These are phyloP conservation scores for Kalmanozyma brasiliensis DNA, from an alignment of 1,284 basidiomycete genomes.

Conservation along the genomic window DNA sequence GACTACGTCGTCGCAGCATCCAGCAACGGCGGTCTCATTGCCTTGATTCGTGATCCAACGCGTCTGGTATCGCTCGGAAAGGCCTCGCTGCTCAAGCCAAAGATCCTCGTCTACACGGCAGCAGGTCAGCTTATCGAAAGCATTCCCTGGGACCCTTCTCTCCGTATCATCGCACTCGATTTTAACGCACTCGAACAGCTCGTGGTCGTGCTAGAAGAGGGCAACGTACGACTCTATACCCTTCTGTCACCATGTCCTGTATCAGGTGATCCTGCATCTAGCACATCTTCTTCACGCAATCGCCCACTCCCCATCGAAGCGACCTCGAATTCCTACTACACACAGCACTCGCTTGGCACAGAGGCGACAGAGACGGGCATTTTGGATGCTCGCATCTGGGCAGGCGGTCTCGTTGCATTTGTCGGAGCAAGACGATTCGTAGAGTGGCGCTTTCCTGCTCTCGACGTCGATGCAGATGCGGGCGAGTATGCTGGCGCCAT, in stretches of 20 bases:
- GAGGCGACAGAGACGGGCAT: slow-evolving; percentile 86
- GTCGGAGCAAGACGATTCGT: slow-evolving; percentile 81
- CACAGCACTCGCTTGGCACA: slow-evolving; percentile 82
- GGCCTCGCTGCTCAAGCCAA: slow-evolving; percentile 76
- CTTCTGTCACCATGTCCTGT: slow-evolving; percentile 69
- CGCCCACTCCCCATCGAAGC: slow-evolving; percentile 43
- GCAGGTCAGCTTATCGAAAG: slow-evolving; percentile 69
- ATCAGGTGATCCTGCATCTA: slow-evolving; percentile 14
- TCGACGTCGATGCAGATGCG: slow-evolving; percentile 73
- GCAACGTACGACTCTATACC: slow-evolving; percentile 88
- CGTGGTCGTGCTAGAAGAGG: slow-evolving; percentile 89
- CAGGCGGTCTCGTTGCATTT: slow-evolving; percentile 85
- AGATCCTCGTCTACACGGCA: slow-evolving; percentile 71
- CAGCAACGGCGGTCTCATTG: slow-evolving; percentile 85
- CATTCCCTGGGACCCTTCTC: slow-evolving; percentile 78
- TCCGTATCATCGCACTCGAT: slow-evolving; percentile 80
- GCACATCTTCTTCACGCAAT: slow-evolving; percentile 20
- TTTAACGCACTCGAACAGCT: slow-evolving; percentile 84
- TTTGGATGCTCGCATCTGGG: slow-evolving; percentile 84
- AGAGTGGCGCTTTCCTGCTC: slow-evolving; percentile 75
- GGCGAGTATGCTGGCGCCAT: slow-evolving; percentile 32
- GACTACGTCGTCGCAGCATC: slow-evolving; percentile 86
- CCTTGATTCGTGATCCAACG: slow-evolving; percentile 84
- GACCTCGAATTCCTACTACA: slow-evolving; percentile 77
- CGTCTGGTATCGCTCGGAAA: slow-evolving; percentile 82